A percentile compares a stretch with the other conserved stretches of the same genome.
phyloP scores from a whole-genome alignment of 768 basidiomycete genomes.

The Trametes punicea region DNA sequence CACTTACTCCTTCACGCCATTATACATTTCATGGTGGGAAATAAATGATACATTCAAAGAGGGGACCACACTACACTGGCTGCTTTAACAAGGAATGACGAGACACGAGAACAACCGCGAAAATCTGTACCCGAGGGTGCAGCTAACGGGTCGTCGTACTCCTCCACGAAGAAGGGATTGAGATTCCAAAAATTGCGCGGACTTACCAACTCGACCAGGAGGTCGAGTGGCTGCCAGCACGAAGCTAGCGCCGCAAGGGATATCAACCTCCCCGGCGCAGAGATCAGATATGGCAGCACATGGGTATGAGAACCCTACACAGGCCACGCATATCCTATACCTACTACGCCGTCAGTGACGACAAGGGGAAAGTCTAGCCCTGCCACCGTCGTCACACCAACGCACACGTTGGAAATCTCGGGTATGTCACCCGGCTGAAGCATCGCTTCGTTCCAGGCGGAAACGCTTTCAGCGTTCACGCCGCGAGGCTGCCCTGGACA shows the following conservation, averaged over 20 bases:
- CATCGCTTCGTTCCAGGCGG: not conserved
- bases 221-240: not conserved
- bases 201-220: not conserved
- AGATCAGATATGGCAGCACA: constrained; percentile 1
- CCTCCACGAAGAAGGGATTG: constrained; percentile 35
- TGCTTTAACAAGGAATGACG: not conserved
- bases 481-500: not conserved
- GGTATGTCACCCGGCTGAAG: not conserved
- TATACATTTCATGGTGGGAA: no score
- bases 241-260: constrained; percentile 3
- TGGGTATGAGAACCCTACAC: not conserved
- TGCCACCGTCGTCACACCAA: not conserved
- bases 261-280: not conserved
- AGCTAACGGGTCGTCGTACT: constrained; percentile 5
- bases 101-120: not conserved
- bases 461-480: not conserved
- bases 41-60: no score
- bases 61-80: not conserved
- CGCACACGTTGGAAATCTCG: constrained; percentile 3
- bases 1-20: not conserved
- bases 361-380: not conserved
- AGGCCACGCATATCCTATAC: not conserved
- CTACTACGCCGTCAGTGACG: not conserved
- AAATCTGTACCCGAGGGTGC: constrained; percentile 13
- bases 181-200: constrained; percentile 35